Evolutionary conservation across 208 protist species (phyloP), one percentile per base, ranked within the genome.

Genomic region (Acanthamoeba divionensis): DNA sequence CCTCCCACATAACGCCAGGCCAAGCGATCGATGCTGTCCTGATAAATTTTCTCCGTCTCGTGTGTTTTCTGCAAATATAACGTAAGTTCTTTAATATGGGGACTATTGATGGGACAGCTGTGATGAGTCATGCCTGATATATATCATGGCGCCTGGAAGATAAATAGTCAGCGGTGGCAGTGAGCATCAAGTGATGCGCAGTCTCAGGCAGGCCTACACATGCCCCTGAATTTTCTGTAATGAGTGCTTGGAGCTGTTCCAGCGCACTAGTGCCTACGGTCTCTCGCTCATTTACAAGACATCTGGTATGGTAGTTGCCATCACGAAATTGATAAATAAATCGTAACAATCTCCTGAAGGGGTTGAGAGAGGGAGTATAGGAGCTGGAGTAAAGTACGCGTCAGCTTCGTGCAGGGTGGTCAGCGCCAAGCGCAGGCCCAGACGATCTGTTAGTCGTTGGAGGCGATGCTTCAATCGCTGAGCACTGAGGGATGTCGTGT

Each of bases 361-460:
- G 9, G 0, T 13, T 2, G 57, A 15, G 57, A 13, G 12, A 36
- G 15, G 57, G 1, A 31, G 2, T 24, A 13, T 6, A 31, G 12
- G 26, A 45, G 9, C 18, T 44, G 21, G 50, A 7, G n/a, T 24
- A 7, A 47, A 33, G 26, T 63, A 83, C 73, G 52, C 57, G 50
- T 83, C 73, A 31, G 73, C 73, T 24, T 83, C 73, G 50, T 83
- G 73, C 8, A 83, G 73, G 29, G 73, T 83, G n/a, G 73, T 83
- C 2, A 83, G 73, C 13, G 73, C 38, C 21, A 83, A 54, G 13
- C 73, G 73, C 73, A 83, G 52, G 50, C 52, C 73, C 24, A 83
- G 41, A 4, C 73, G 73, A 24, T 83, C 73, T 21, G 57, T 83
- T 47, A 83, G 65, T 26, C 36, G 33, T 36, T 83, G 73, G 15